Percentiles rank a stretch among this genome's conserved stretches.
These are phyloP conservation scores for Xylaria palmicola DNA, from an alignment of 495 filamentous ascomycete genomes.

Conservation along the genomic window DNA sequence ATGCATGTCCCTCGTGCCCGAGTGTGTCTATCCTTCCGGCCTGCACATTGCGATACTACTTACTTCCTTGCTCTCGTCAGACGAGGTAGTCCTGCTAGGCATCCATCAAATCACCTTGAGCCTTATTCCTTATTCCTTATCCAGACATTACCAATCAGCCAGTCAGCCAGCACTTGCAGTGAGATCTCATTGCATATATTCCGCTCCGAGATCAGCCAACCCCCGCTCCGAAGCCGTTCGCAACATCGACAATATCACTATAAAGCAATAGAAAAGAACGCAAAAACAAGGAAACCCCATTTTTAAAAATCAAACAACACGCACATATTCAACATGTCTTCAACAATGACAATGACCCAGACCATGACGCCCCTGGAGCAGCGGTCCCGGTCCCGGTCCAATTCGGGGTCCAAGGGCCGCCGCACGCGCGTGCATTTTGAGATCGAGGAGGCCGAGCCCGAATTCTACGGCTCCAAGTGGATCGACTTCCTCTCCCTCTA, in stretches of 20 bases:
- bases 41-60: background rate
- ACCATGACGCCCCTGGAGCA: conserved; percentile 10
- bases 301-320: background rate
- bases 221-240: background rate
- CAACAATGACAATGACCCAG: conserved; percentile 17
- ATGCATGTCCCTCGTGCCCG: background rate
- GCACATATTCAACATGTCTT: conserved; percentile 11
- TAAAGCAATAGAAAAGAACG: too few relatives aligned
- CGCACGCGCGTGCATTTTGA: conserved; percentile 17
- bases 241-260: background rate
- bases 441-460: conserved; percentile 11
- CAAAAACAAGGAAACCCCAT: too few relatives aligned
- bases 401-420: conserved; percentile 16
- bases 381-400: conserved; percentile 10
- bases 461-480: conserved; percentile 17
- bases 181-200: background rate
- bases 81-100: conserved; percentile 15
- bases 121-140: background rate
- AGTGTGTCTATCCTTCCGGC: background rate
- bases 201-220: background rate
- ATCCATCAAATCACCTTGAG: background rate
- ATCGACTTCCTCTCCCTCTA: conserved; percentile 17
- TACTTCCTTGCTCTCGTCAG: conserved; percentile 1
- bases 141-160: background rate
- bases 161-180: background rate